A percentile compares a stretch with the other conserved stretches of the same genome.
These are phyloP conservation scores for Clavispora fructus DNA, from an alignment of 805 yeast genomes.

Conservation along the genomic window DNA sequence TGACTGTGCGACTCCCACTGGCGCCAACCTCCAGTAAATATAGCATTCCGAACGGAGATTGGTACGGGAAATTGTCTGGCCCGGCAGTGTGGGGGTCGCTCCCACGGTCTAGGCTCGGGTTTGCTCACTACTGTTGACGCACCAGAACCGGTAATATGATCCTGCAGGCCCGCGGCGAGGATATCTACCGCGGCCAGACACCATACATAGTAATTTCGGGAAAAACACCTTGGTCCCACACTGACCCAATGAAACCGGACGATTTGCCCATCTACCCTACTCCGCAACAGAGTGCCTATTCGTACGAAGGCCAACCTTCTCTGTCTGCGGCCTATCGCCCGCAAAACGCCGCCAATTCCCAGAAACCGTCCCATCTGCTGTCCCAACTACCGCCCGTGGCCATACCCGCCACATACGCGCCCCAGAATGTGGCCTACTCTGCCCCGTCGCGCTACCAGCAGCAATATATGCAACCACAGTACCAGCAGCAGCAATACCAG, in stretches of 20 bases:
- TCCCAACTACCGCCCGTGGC: constrained; percentile 10
- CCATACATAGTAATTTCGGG: neutral
- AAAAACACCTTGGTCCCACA: neutral
- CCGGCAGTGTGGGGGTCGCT: too few species aligned
- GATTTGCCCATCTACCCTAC: constrained; percentile 43
- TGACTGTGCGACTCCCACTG: too few species aligned
- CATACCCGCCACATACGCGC: constrained; percentile 5
- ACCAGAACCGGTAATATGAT: neutral
- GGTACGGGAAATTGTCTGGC: too few species aligned
- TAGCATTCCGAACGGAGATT: too few species aligned
- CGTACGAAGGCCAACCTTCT: constrained; percentile 8
- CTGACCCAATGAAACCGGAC: constrained; percentile 16
- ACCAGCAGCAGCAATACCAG: neutral
- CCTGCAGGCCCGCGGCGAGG: neutral
- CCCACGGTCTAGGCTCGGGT: neutral
- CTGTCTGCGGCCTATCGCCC: constrained; percentile 7
- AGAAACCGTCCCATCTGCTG: constrained; percentile 9
- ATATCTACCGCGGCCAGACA: neutral
- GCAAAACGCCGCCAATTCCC: constrained; percentile 7
- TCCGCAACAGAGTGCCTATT: constrained; percentile 37
- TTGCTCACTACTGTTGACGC: neutral
- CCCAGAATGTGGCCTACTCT: constrained; percentile 1
- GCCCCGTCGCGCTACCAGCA: constrained; percentile 1
- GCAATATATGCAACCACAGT: neutral
- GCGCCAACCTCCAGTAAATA: too few species aligned